These are phyloP conservation scores for Candida koratica DNA, from an alignment of 805 yeast species.

Conservation along the genomic window DNA sequence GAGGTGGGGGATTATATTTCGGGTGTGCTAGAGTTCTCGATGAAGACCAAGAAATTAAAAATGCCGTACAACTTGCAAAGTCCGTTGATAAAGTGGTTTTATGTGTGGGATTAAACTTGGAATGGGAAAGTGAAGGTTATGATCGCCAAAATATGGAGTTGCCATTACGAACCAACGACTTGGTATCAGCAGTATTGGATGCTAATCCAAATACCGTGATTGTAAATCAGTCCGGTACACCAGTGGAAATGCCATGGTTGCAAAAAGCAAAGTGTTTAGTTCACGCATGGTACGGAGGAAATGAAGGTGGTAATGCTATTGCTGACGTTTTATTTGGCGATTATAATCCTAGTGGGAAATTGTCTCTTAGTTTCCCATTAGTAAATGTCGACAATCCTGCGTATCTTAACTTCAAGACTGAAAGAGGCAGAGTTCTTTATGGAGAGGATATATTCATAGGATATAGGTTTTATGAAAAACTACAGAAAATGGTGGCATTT, in stretches of 20 bases:
- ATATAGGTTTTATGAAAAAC: slow-evolving; percentile 56
- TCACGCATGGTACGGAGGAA: slow-evolving; percentile 35
- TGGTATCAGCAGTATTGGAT: slow-evolving; percentile 23
- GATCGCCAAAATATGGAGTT: slow-evolving; percentile 30
- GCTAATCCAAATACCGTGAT: slow-evolving; percentile 30
- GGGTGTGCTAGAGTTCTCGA: slow-evolving; percentile 25
- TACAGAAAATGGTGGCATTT: slow-evolving; percentile 45
- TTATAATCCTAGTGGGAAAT: slow-evolving; percentile 54
- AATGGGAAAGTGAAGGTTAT: slow-evolving; percentile 33
- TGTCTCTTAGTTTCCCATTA: slow-evolving; percentile 20
- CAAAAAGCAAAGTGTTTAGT: slow-evolving; percentile 21
- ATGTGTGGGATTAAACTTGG: slow-evolving; percentile 26
- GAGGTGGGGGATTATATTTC: slow-evolving; percentile 23
- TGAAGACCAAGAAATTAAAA: slow-evolving; percentile 23
- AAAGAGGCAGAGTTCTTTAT: slow-evolving; percentile 30
- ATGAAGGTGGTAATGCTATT: slow-evolving; percentile 51
- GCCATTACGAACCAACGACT: slow-evolving; percentile 20
- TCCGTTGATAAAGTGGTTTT: slow-evolving; percentile 31
- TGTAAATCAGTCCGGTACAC: slow-evolving; percentile 34
- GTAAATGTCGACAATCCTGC: slow-evolving; percentile 27
- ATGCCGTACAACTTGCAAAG: slow-evolving; percentile 25
- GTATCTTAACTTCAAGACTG: slow-evolving; percentile 28
- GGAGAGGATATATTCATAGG: slow-evolving; percentile 68
- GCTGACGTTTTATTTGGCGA: slow-evolving; percentile 61
- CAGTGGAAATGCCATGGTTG: slow-evolving; percentile 32